Conservation (phyloP, 495 filamentous ascomycete genomes). For the Hypoxylon rickii region DNA sequence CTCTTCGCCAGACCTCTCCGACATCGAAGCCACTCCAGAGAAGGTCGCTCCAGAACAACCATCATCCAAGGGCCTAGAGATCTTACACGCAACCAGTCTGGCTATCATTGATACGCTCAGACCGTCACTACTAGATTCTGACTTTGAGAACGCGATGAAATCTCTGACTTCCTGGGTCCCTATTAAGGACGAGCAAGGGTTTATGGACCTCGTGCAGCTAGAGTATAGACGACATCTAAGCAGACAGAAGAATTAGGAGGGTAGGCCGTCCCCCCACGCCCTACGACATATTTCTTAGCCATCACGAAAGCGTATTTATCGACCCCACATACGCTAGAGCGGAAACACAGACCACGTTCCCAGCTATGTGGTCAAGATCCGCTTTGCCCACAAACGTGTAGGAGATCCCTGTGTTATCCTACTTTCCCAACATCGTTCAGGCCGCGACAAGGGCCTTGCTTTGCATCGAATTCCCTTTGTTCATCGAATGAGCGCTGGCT, state of each 20-base stretch:
- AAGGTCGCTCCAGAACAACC: constrained; percentile 24
- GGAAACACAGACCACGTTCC: constrained; percentile 1
- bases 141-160: constrained; percentile 99
- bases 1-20: constrained; percentile 25
- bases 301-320: not conserved
- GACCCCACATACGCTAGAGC: no score
- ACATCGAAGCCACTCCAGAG: not conserved
- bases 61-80: constrained; percentile 66
- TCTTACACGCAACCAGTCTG: constrained; percentile 88
- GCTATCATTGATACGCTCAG: constrained; percentile 92
- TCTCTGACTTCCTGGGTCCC: constrained; percentile 95
- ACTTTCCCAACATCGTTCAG: constrained; percentile 17
- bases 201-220: constrained; percentile 91
- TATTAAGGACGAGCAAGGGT: constrained; percentile 88
- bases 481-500: constrained; percentile 25
- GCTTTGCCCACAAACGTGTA: no score
- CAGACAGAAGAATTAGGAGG: constrained; percentile 39
- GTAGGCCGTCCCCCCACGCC: not conserved
- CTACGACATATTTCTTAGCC: not conserved
- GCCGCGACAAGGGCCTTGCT: constrained; percentile 24
- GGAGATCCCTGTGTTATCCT: no score
- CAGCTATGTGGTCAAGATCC: no score
- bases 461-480: constrained; percentile 19
- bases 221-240: constrained; percentile 79
- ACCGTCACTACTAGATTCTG: constrained; percentile 87